phyloP scores from a whole-genome alignment of 75 land plant genomes.

The Sequoia sempervirens region DNA sequence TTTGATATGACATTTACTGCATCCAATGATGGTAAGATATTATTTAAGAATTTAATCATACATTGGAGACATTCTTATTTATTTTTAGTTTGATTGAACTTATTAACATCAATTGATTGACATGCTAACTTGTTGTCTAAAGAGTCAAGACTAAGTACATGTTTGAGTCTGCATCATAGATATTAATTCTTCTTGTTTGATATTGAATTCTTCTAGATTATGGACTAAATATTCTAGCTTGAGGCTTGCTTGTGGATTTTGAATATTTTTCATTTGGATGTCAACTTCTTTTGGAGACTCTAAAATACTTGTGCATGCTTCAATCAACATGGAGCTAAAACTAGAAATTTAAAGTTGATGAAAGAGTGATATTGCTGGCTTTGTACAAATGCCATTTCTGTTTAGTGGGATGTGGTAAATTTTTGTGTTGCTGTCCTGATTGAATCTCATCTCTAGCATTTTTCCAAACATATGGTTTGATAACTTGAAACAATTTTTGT shows the following conservation, averaged over 20 bases:
- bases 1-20: conserved; percentile 29
- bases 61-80: background rate
- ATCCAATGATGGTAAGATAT: conserved; percentile 31
- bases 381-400: background rate
- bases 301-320: background rate
- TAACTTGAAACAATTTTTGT: background rate
- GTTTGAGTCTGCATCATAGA: background rate
- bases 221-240: background rate
- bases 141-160: background rate
- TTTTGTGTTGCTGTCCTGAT: background rate
- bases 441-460: background rate
- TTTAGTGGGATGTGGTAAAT: background rate
- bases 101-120: background rate
- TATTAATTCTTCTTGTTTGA: background rate
- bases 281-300: background rate
- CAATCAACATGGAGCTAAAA: background rate
- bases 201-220: background rate
- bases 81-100: background rate
- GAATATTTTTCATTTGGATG: background rate
- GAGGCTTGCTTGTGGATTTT: background rate
- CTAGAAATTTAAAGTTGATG: background rate
- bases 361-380: background rate
- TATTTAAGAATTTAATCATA: background rate
- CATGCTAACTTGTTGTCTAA: background rate
- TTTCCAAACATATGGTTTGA: background rate